These are phyloP conservation scores for Liriodendron chinense DNA, from an alignment of 164 flowering plant species.

Conservation along the genomic window DNA sequence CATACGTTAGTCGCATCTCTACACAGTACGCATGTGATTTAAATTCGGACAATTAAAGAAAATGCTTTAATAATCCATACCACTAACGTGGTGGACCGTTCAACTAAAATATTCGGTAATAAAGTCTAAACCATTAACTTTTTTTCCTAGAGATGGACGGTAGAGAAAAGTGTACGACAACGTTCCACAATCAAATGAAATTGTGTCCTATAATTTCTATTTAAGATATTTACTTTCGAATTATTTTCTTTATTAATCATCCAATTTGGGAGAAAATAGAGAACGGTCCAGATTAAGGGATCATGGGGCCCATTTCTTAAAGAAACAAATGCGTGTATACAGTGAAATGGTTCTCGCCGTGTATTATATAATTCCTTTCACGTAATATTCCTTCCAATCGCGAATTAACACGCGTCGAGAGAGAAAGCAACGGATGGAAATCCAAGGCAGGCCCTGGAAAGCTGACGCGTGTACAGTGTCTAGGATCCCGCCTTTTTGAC, in stretches of 20 bases:
- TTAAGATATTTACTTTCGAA: too few relatives aligned
- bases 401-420: slow-evolving; percentile 14
- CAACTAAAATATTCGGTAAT: too few relatives aligned
- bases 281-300: not conserved
- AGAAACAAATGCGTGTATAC: not conserved
- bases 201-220: not conserved
- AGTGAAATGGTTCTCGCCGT: not conserved
- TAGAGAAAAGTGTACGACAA: too few relatives aligned
- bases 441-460: slow-evolving; percentile 13
- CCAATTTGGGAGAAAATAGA: not conserved
- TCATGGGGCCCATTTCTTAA: not conserved
- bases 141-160: too few relatives aligned
- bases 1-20: not conserved
- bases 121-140: not conserved
- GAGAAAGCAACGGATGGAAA: slow-evolving; percentile 13
- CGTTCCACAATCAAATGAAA: not conserved
- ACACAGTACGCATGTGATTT: not conserved
- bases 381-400: slow-evolving; percentile 16
- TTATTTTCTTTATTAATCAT: too few relatives aligned
- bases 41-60: too few relatives aligned
- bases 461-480: slow-evolving; percentile 45
- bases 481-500: slow-evolving; percentile 34
- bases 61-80: too few relatives aligned
- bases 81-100: too few relatives aligned
- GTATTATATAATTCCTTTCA: not conserved